Evolutionary conservation across 2,329 filamentous ascomycete species (phyloP), one percentile per base, ranked within the genome.

Genomic region (Microcera coccophila): DNA sequence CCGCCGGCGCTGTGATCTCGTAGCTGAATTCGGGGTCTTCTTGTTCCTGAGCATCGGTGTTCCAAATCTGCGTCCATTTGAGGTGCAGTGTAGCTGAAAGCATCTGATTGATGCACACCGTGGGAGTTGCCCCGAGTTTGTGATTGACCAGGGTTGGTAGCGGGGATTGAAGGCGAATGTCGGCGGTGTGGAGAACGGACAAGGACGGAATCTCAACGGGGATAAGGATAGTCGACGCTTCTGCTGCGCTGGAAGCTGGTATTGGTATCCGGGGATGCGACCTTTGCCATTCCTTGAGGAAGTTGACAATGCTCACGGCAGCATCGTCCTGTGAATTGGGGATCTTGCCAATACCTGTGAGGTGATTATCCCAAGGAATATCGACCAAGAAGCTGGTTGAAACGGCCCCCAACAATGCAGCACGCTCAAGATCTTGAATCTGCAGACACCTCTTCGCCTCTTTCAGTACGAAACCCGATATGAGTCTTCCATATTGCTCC

Each of bases 121-220:
- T 69, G 1, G 70, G 67, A 11, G 67, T 62, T 67, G 65, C 48
- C 40, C 63, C 43, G 41, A 62, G 32, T 41, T 52, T 35, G 39
- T 56, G 55, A 9, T 55, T 54, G 39, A 62, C 52, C 45, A 66
- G 14, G 20, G 58, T 49, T 1, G 60, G 63, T 41, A 59, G 55
- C 42, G 59, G 64, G 57, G 54, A 57, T 45, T 72, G 67, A 2
- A 87, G 65, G 20, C 71, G 70, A 20, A 91, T 75, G 39, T 85
- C 81, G 3, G 85, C 84, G 0, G 87, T 94, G 64, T 95, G 86
- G 0, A 97, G 79, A 16, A 95, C 79, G 36, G 87, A 81, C 2
- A 95, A 75, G 2, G 85, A 82, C 0, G 91, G 91, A 2, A 98
- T 81, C 45, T 95, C 89, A 12, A 98, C 90, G 0, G 90, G 87